These are phyloP conservation scores for Micractinium sp. DNA, from an alignment of 139 green algal genomes.

Conservation along the genomic window DNA sequence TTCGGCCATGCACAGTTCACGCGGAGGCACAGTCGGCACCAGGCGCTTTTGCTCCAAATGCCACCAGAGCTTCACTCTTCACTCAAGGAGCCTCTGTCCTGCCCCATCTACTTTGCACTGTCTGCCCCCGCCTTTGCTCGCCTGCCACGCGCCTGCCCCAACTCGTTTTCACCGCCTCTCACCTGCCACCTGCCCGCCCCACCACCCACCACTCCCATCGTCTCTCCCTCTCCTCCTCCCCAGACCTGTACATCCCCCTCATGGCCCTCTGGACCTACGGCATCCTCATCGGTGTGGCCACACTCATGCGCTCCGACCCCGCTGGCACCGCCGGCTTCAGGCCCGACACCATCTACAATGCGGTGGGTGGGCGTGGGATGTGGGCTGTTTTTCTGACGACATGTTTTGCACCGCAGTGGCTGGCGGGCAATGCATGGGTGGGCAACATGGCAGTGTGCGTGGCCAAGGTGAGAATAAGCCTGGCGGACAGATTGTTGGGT, in stretches of 20 bases:
- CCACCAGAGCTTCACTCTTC: no score
- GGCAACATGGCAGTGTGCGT: no score
- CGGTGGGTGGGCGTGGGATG: slow-evolving; percentile 50
- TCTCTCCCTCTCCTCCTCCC: neutral
- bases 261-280: slow-evolving; percentile 89
- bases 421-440: no score
- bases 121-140: neutral
- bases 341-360: slow-evolving; percentile 75
- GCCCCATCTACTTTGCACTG: neutral
- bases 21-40: no score
- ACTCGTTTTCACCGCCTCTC: no score
- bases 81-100: no score
- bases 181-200: no score
- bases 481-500: no score
- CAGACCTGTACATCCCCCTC: slow-evolving; percentile 95
- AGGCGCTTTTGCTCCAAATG: no score
- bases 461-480: neutral
- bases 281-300: slow-evolving; percentile 65
- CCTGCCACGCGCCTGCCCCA: no score
- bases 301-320: slow-evolving; percentile 33
- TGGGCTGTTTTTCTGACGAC: no score
- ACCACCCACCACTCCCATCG: neutral
- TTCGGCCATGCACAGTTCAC: neutral
- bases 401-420: no score
- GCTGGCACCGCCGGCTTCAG: slow-evolving; percentile 54